A percentile compares a stretch with the other conserved stretches of the same genome.
phyloP scores from a whole-genome alignment of 2,329 filamentous ascomycete species.

The Emericellopsis cladophorae region DNA sequence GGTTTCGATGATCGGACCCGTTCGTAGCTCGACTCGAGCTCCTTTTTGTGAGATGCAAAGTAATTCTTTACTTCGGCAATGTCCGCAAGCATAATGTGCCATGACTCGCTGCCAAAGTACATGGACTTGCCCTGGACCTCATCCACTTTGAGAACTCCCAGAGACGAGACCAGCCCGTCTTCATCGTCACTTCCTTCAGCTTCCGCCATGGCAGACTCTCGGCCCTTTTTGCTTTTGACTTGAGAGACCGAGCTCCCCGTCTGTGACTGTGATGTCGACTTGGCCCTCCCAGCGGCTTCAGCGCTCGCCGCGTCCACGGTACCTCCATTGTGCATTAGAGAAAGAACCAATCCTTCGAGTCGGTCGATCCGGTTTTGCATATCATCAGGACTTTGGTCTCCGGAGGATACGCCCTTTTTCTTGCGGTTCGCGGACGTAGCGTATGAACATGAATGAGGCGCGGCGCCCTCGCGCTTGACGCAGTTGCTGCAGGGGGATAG shows the following conservation, averaged over 20 bases:
- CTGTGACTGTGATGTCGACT: conserved; percentile 20
- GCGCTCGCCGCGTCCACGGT: conserved; percentile 26
- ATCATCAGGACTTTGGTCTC: conserved; percentile 62
- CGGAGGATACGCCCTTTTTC: conserved; percentile 52
- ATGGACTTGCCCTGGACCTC: conserved; percentile 63
- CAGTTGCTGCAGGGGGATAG: conserved; percentile 89
- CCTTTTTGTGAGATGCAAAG: conserved; percentile 75
- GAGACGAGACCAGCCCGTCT: conserved; percentile 54
- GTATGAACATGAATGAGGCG: conserved; percentile 74
- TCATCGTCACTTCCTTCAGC: conserved; percentile 60
- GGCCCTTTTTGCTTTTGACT: conserved; percentile 9
- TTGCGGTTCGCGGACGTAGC: conserved; percentile 58
- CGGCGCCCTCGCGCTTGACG: conserved; percentile 75
- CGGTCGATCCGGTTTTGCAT: conserved; percentile 98
- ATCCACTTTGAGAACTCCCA: conserved; percentile 76
- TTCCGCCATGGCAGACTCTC: conserved; percentile 39
- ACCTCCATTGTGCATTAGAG: conserved; percentile 79
- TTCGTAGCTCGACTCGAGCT: conserved; percentile 71
- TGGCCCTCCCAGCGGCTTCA: conserved; percentile 13
- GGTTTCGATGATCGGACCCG: conserved; percentile 61
- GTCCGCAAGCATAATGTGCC: conserved; percentile 67
- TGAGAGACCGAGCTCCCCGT: conserved; percentile 30
- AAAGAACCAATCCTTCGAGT: conserved; percentile 81
- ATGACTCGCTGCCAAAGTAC: conserved; percentile 75
- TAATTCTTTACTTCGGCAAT: conserved; percentile 92